Base-by-base conservation (phyloP, 495 filamentous ascomycete genomes). In the Usnea hakonensis region DNA sequence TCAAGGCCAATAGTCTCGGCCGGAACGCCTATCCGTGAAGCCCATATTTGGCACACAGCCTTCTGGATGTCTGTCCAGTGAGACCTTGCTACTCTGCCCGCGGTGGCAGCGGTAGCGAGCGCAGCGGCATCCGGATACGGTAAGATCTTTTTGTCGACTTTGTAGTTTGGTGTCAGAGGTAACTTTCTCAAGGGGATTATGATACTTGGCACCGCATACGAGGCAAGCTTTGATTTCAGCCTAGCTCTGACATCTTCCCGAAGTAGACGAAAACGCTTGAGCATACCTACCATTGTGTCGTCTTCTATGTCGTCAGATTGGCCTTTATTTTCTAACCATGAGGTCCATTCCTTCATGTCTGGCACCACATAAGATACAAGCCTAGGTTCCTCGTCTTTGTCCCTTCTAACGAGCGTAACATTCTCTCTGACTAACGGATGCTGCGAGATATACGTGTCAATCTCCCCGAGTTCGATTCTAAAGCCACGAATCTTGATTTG, bases 401-500 rank as follows among this genome's bases (percentile, higher is more conserved):
- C 90, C 74, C 94, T 83, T 61, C 89, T 79, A 0, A 97, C 86
- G 3, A 98, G 74, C 1, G 94, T 97, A 57, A 91, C 85, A 74
- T 90, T 92, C 64, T 98, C 94, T 21, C 89, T 77, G 8, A 97
- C 83, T 5, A 96, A 73, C 7, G 85, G 85, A 72, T 95, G 85
- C 48, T 87, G 83, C 10, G 58, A 63, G 23, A 97, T 77, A 68
- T 92, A 85, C 43, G 83, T 91, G 70, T 97, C 92, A 61, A 97
- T 96, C 58, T 97, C 94, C 63, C 89, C 89, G 33, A 97, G 85
- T 74, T 97, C 93, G 67, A 97, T 95, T 57, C 93, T 81, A 78
- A 97, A 97, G 7, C 93, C 93, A 56, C 93, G 87, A 65, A 97
- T 95, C 32, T 97, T 97, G 71, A 96, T 88, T 68, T 97, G 94